Conservation (phyloP, 140 eudicot species). For the Senecio squalidus region DNA sequence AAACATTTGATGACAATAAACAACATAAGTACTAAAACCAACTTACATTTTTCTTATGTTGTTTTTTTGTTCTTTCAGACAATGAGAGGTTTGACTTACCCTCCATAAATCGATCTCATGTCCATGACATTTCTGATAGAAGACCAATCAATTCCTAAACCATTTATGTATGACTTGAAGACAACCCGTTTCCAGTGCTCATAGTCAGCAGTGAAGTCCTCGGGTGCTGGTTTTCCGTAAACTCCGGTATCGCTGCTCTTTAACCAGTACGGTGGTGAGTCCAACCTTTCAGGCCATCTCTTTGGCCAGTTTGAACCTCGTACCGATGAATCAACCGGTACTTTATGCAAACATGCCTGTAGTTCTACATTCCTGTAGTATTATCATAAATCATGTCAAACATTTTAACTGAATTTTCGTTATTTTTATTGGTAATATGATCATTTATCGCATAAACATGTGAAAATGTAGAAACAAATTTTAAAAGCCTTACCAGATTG, state of each 20-base stretch:
- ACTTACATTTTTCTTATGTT: background rate
- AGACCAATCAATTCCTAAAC: conserved; percentile 51
- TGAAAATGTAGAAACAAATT: background rate
- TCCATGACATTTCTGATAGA: conserved; percentile 51
- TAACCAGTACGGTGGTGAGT: conserved; percentile 47
- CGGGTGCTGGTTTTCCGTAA: conserved; percentile 47
- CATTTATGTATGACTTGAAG: conserved; percentile 38
- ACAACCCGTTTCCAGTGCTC: conserved; percentile 44
- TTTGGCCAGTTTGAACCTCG: conserved; percentile 52
- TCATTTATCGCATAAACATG: background rate
- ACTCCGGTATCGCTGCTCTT: conserved; percentile 33
- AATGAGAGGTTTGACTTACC: conserved; percentile 25
- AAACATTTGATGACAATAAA: background rate
- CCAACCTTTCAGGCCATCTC: conserved; percentile 45
- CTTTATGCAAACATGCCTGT: conserved; percentile 49
- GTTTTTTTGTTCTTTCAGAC: background rate
- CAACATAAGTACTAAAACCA: conserved; percentile 4
- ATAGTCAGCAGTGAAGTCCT: conserved; percentile 42
- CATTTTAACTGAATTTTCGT: background rate
- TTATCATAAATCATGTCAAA: conserved; percentile 7
- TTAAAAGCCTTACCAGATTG: conserved; percentile 34
- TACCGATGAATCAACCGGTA: conserved; percentile 33
- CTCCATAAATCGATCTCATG: conserved; percentile 55
- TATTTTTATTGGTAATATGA: too few species aligned
- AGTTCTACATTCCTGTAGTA: conserved; percentile 35